Evolutionary conservation across 805 yeast species (phyloP), one percentile per base, ranked within the genome.

Genomic region (Wickerhamomyces strasburgensis): DNA sequence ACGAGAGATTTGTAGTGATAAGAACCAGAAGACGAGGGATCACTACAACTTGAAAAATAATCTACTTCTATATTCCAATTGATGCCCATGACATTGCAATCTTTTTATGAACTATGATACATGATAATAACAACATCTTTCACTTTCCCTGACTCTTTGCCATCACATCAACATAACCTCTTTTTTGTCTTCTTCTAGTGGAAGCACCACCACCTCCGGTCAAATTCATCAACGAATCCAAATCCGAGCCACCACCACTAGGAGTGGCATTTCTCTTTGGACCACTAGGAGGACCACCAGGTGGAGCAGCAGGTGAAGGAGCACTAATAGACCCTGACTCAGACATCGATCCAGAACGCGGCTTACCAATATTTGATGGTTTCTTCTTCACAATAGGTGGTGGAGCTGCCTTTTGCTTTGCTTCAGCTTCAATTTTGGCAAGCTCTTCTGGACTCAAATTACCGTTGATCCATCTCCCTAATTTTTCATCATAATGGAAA

Each of bases 401-500:
- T 1, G 80, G 93, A 5, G 96, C 90, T 3, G 81, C 78, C 4
- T 75, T 70, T 1, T 75, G 60, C 35, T 69, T 61, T 21, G 7
- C 25, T 11, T 21, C 25, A 7, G 25, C 25, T 21, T 21, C 11
- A 7, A n/a, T n/a, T n/a, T n/a, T n/a, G n/a, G n/a, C n/a, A 49
- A 79, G 79, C 33, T 82, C 89, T 54, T 76, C 93, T 34, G 73
- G 67, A 18, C 80, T 73, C 4, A 75, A 77, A 44, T 77, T 74
- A 38, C 74, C 75, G 54, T 86, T 80, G 35, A 93, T 76, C 96
- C 97, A 93, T 52, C 96, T 73, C 56, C 82, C 80, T 54, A 83
- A 71, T 41, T 83, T 77, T 50, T 85, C 90, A 62, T 89, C 96
- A 57, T 78, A 93, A 52, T 75, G 73, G 55, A 93, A 82, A 14